Conservation (phyloP, 108 stramenopile genomes). For the Cafeteria roenbergensis region DNA sequence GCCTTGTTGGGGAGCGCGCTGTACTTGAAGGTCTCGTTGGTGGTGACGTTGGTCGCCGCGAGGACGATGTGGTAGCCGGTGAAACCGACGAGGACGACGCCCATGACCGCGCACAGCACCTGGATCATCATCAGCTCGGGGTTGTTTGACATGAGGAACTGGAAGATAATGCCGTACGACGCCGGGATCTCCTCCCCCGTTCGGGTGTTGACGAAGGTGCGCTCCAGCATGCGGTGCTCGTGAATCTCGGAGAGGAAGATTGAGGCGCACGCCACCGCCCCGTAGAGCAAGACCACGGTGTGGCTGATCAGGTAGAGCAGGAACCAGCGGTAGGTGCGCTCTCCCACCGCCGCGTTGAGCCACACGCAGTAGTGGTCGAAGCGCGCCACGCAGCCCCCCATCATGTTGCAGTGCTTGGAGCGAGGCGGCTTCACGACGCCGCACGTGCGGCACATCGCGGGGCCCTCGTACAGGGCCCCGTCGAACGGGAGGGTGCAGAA, state of each 20-base stretch:
- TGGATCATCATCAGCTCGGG: background rate
- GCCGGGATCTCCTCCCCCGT: background rate
- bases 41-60: constrained; percentile 65
- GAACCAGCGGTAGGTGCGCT: constrained; percentile 85
- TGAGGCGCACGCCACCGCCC: background rate
- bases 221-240: background rate
- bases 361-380: constrained; percentile 99
- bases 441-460: constrained; percentile 77
- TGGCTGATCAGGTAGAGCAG: background rate
- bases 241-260: background rate
- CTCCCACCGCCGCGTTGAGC: constrained; percentile 67
- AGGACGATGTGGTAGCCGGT: constrained; percentile 69
- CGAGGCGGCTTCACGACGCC: constrained; percentile 72
- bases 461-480: constrained; percentile 11
- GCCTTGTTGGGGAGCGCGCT: constrained; percentile 52
- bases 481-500: too few relatives aligned
- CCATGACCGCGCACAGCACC: constrained; percentile 13
- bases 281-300: constrained; percentile 3
- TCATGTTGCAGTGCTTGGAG: constrained; percentile 80
- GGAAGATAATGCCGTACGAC: background rate
- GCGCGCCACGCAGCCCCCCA: constrained; percentile 64
- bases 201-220: constrained; percentile 2
- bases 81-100: constrained; percentile 43
- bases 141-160: background rate
- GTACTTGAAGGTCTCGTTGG: constrained; percentile 84